These are phyloP conservation scores for Hymenoscyphus fructigenus DNA, from an alignment of 2,329 filamentous ascomycete species.

Conservation along the genomic window DNA sequence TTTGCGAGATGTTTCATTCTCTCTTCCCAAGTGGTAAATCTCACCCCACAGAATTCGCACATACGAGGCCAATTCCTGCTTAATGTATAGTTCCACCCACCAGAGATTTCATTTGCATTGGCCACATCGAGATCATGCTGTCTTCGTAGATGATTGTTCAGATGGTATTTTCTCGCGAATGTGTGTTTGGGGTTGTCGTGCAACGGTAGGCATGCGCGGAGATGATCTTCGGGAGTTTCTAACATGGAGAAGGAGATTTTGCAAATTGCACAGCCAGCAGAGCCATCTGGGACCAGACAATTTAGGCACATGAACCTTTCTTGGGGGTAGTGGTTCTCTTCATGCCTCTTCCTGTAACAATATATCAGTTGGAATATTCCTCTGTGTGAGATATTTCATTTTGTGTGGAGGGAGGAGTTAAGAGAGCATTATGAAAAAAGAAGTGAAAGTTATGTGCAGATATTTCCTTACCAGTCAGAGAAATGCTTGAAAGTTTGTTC, in stretches of 20 bases:
- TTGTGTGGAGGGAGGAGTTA: neutral
- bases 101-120: conserved; percentile 12
- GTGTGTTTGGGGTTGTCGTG: conserved; percentile 12
- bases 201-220: conserved; percentile 17
- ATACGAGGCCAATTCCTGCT: conserved; percentile 20
- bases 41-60: conserved; percentile 17
- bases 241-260: neutral
- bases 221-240: conserved; percentile 10
- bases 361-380: neutral
- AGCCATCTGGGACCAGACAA: conserved; percentile 12
- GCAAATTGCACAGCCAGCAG: conserved; percentile 17
- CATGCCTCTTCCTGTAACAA: conserved; percentile 23
- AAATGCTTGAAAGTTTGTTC: conserved; percentile 4
- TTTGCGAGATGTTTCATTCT: conserved; percentile 21
- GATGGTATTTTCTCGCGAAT: conserved; percentile 21
- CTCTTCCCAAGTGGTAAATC: conserved; percentile 19
- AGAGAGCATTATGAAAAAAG: neutral
- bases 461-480: conserved; percentile 8
- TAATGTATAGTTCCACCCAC: conserved; percentile 17
- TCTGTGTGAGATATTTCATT: neutral
- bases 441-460: conserved; percentile 11
- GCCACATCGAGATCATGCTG: conserved; percentile 13
- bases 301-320: conserved; percentile 23
- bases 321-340: conserved; percentile 22
- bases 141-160: conserved; percentile 20